Conservation (phyloP, 2,329 filamentous ascomycete species). For the Fusarium temperatum region DNA sequence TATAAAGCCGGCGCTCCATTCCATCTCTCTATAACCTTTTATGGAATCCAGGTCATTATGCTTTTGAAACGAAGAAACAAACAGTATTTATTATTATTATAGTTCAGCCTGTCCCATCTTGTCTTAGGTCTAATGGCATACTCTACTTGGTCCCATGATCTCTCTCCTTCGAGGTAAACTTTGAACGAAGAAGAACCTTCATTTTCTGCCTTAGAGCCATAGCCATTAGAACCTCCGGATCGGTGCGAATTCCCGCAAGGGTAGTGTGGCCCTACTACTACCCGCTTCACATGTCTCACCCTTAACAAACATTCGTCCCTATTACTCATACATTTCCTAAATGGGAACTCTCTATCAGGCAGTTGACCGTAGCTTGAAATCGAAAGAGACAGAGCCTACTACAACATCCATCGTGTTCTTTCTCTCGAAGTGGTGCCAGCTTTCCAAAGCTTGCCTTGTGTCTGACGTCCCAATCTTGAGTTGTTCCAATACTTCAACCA, state of each 20-base stretch:
- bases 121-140: fast-evolving
- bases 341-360: background rate
- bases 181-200: too few species aligned
- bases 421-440: background rate
- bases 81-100: too few species aligned
- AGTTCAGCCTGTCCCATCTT: too few species aligned
- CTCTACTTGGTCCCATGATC: too few species aligned
- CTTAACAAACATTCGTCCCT: background rate
- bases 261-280: too few species aligned
- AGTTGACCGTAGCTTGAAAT: background rate
- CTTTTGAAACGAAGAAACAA: fast-evolving
- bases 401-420: background rate
- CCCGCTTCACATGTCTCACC: too few species aligned
- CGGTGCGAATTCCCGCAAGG: fast-evolving
- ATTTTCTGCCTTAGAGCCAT: too few species aligned
- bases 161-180: too few species aligned
- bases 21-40: too few species aligned
- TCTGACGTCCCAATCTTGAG: background rate
- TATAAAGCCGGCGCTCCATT: too few species aligned
- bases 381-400: background rate
- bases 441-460: background rate
- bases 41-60: too few species aligned
- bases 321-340: fast-evolving
- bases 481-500: background rate
- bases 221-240: too few species aligned